Evolutionary conservation across 2,329 filamentous ascomycete species (phyloP).

Genomic region (Magnaporthiopsis incrustans): DNA sequence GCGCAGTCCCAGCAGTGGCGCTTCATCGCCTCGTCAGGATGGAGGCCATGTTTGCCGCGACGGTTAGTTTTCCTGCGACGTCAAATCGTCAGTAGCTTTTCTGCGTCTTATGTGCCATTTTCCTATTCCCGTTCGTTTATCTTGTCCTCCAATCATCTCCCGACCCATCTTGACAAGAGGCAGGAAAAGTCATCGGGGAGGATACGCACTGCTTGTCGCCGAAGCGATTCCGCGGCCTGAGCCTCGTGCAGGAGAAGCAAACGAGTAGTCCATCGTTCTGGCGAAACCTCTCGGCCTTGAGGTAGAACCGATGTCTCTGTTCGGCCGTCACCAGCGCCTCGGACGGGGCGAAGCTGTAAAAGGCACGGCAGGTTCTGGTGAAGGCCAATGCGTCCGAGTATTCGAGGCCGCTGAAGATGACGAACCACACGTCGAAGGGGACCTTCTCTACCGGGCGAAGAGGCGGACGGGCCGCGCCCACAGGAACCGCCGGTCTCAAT

Average conservation of each 20-base stretch:
- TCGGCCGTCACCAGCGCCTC: not conserved
- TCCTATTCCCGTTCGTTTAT: too few relatives aligned
- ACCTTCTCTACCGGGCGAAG: not conserved
- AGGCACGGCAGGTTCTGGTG: not conserved
- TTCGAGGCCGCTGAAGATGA: constrained; percentile 8
- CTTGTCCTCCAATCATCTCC: too few relatives aligned
- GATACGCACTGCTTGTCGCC: constrained; percentile 1
- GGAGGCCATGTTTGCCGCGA: not conserved
- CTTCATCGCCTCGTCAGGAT: not conserved
- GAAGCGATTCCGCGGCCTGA: constrained; percentile 7
- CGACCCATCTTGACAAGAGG: too few relatives aligned
- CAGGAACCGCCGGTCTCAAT: not conserved
- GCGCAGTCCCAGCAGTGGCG: constrained; percentile 6
- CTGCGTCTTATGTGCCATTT: too few relatives aligned
- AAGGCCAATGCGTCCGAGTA: constrained; percentile 9
- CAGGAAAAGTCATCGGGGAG: not conserved
- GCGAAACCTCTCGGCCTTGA: constrained; percentile 9
- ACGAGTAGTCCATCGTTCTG: constrained; percentile 9
- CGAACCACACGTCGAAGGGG: constrained; percentile 11
- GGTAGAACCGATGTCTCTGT: constrained; percentile 9
- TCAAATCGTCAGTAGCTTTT: not conserved
- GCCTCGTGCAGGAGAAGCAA: constrained; percentile 11
- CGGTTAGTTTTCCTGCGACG: not conserved
- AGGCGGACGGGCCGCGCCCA: not conserved
- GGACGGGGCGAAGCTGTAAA: constrained; percentile 6